Evolutionary conservation across 805 yeast species (phyloP).

Genomic region (Pichia manshurica): DNA sequence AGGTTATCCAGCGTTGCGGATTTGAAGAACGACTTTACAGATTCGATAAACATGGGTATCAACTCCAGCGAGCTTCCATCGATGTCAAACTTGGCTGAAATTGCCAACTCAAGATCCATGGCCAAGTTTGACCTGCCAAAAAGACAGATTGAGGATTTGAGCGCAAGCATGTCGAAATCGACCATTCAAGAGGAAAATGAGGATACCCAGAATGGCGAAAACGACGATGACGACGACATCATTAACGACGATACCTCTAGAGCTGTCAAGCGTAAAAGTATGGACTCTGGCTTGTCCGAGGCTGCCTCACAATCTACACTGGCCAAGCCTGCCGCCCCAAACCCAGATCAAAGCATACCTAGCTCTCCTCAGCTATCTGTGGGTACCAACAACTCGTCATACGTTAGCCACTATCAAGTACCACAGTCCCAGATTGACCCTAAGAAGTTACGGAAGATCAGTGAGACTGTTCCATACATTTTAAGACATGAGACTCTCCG

Average conservation of each 20-base stretch:
- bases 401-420: slow-evolving; percentile 13
- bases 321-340: slow-evolving; percentile 1
- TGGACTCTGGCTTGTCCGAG: slow-evolving; percentile 12
- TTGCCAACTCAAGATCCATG: slow-evolving; percentile 33
- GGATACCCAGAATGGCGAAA: background rate
- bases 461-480: slow-evolving; percentile 82
- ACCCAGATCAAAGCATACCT: background rate
- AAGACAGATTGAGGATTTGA: slow-evolving; percentile 13
- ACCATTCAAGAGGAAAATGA: slow-evolving; percentile 9
- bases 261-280: slow-evolving; percentile 5
- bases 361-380: slow-evolving; percentile 20
- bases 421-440: slow-evolving; percentile 36
- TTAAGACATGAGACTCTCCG: slow-evolving; percentile 69
- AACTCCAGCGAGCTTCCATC: slow-evolving; percentile 40
- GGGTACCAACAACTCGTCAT: slow-evolving; percentile 9
- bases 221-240: slow-evolving; percentile 9
- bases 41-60: background rate
- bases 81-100: slow-evolving; percentile 56
- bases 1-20: slow-evolving; percentile 52
- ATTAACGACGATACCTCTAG: slow-evolving; percentile 13
- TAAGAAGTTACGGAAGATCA: slow-evolving; percentile 64
- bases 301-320: slow-evolving; percentile 11
- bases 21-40: slow-evolving; percentile 27
- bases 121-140: slow-evolving; percentile 20
- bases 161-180: slow-evolving; percentile 5